Evolutionary conservation across 768 basidiomycete species (phyloP).

Genomic region (Epithele typhae): DNA sequence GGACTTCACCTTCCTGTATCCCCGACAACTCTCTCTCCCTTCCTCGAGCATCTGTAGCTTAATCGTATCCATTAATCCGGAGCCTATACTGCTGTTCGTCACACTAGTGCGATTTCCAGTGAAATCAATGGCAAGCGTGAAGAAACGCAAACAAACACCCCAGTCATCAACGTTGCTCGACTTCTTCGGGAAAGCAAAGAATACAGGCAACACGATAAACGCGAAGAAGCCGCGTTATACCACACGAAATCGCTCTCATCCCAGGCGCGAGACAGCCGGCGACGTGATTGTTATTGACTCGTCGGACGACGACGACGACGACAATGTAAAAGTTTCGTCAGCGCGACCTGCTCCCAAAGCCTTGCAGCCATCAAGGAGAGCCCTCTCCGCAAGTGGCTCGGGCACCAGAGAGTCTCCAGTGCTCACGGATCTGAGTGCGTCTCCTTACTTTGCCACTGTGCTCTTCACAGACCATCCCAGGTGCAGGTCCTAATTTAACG

Average conservation of each 20-base stretch:
- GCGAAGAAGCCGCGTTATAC: not conserved
- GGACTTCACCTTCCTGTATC: no score
- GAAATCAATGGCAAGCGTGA: conserved; percentile 11
- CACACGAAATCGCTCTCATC: not conserved
- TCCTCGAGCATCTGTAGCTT: no score
- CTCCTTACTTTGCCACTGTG: not conserved
- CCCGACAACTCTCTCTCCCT: no score
- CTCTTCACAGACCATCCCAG: not conserved
- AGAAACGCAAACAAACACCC: conserved; percentile 27
- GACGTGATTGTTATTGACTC: conserved; percentile 31
- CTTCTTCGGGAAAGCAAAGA: conserved; percentile 22
- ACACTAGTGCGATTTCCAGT: no score
- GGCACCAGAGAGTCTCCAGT: not conserved
- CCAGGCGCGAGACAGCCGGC: conserved; percentile 3
- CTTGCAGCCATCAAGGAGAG: not conserved
- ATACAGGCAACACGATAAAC: no score
- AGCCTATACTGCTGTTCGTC: no score
- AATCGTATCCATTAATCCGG: no score
- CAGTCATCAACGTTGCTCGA: conserved; percentile 23
- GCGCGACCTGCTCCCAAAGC: conserved; percentile 2
- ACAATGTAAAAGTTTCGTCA: conserved; percentile 4
- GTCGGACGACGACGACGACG: conserved; percentile 23
- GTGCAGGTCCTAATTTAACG: conserved; percentile 5
- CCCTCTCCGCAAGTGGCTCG: not conserved
- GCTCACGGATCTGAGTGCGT: conserved; percentile 7